Evolutionary conservation across 495 filamentous ascomycete genomes (phyloP), one percentile per base, ranked within the genome.

Genomic region (Aspergillus wentii): DNA sequence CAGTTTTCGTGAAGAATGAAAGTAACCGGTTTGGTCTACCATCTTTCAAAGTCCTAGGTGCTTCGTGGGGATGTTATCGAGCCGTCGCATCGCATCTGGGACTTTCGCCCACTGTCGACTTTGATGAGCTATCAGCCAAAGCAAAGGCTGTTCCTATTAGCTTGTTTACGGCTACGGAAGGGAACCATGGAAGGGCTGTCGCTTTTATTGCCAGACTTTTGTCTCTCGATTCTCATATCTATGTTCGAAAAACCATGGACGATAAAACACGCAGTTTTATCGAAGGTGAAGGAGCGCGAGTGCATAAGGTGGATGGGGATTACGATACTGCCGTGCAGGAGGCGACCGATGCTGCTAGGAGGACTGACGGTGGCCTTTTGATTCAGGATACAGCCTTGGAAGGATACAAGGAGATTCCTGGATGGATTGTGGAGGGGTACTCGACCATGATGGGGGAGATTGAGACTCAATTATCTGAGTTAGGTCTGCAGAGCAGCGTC

Each of bases 341-440:
- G 25, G 76, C 75, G 0, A 49, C 54, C 17, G 38, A 50, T 15
- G 63, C 58, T 10, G 59, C 66, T 0, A 44, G 52, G 7, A 44
- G 46, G 7, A 51, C 35, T 2, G 42, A 55, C 0, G 50, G 44
- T 3, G 64, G 57, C 0, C 40, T 87, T n/a, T 52, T 88, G 35
- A 70, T 87, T 8, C 73, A 81, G 61, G 83, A 86, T 50, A 78
- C 71, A 7, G 69, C 76, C 1, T 83, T 80, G 51, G 63, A 69
- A 1, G 76, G 71, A 1, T 83, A 83, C 41, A 68, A 79, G 34
- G 62, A 79, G 36, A 70, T 86, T 1, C 80, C 83, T 0, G 38
- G 73, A 49, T 86, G 82, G 81, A 80, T 87, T 18, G 76, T 84
- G 1, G 80, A 86, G 10, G 84, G 84, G 4, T 88, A 88, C 48